Evolutionary conservation across 2,329 filamentous ascomycete species (phyloP), one percentile per base, ranked within the genome.

Genomic region (Pleoardoris graminearum): DNA sequence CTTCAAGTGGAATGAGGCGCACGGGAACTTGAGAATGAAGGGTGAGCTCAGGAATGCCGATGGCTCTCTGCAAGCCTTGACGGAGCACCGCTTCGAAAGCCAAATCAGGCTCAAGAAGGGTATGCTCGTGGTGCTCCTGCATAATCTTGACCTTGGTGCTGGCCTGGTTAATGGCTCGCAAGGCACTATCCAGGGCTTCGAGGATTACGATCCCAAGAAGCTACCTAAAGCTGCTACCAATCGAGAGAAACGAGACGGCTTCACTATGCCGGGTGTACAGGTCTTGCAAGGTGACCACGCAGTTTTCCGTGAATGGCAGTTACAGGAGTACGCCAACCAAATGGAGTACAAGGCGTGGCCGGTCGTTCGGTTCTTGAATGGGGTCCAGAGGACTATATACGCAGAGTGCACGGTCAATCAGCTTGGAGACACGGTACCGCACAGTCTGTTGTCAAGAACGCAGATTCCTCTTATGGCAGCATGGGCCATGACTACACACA

Each of bases 401-500:
- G 77, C 84, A 0, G 75, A 80, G 11, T 85, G 81, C 61, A 74
- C 76, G 8, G 67, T 81, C 23, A 76, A 72, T 16, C 72, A 80
- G 47, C 56, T 82, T 0, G 81, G 81, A 1, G 70, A 77, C 35
- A 64, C 71, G 2, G 17, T 64, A 44, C 80, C 81, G 0, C 80
- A 79, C 55, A 79, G 75, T 30, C 59, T 80, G 1, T 63, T 86
- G 0, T 74, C 75, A 1, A 75, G 85, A n/a, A 84, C 83, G 0
- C 85, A 87, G 61, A 77, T 88, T 5, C 85, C 85, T 0, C 74
- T 88, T 0, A 70, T 78, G 1, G 75, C 83, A 0, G 85, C 80
- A 0, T 88, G 84, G 81, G 85, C 85, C 0, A 79, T 86, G 61
- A 87, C 80, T 0, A 80, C 86, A 2, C 85, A 88, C 65, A 86